Base-by-base conservation (phyloP, 2,329 filamentous ascomycete genomes). In the Coniella vitis region DNA sequence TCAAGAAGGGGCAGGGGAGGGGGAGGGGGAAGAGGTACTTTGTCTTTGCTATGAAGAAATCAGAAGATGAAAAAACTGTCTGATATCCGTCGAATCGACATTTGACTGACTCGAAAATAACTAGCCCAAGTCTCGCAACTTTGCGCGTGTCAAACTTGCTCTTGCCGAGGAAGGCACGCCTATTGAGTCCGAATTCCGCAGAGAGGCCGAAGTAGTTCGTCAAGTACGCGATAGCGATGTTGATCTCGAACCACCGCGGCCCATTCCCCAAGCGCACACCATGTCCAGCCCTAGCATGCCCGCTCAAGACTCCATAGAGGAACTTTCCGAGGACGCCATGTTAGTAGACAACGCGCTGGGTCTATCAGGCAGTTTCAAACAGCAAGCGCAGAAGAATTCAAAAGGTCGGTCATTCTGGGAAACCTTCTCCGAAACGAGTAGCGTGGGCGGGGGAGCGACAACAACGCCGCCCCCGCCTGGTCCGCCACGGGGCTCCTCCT, bases 81-180 rank as follows among this genome's bases (percentile, higher is more conserved):
- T n/a, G n/a, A n/a, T n/a, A n/a, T n/a, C n/a, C n/a, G n/a, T n/a
- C n/a, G n/a, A n/a, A n/a, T n/a, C n/a, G n/a, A n/a, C n/a, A n/a
- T n/a, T 29, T 29, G 25, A 29, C 29, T 22, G 35, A 64, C 72
- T 55, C 72, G 55, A 43, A 37, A 7, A 12, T 16, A 32, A 32
- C 57, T n/a, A 94, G 87, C 93, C 94, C 12, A 98, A 97, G 73
- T 93, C 91, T 1, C 95, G 95, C 69, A 90, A 86, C 0, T 98
- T 98, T 65, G 90, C 90, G 4, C 84, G 93, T 10, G 95, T 98
- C 56, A 83, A 87, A 53, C 93, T 91, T 8, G 90, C 90, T 3
- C 75, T 98, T 1, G 76, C 87, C 49, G 93, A 98, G 68, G 93
- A 98, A 69, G 79, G 81, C 14, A 82, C 90, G 0, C 93, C 93